Conservation (phyloP, 1,284 basidiomycete genomes). For the Cryptococcus sp. region DNA sequence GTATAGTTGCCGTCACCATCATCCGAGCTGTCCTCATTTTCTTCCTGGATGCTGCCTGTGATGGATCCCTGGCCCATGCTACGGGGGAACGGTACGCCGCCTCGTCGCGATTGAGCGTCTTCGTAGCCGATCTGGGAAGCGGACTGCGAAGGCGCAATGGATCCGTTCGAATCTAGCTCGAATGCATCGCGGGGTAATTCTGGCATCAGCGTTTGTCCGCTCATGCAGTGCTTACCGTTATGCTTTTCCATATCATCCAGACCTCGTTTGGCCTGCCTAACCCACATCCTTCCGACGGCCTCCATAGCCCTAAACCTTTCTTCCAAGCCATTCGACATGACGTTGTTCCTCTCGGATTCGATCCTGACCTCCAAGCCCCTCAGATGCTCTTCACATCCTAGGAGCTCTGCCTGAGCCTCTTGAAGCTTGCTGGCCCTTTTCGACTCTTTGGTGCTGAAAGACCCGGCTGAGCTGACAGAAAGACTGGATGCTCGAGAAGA, state of each 20-base stretch:
- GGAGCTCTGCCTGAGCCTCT: conserved; percentile 47
- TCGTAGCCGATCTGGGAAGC: conserved; percentile 45
- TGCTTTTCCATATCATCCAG: conserved; percentile 41
- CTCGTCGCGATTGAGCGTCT: conserved; percentile 15
- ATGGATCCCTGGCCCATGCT: conserved; percentile 29
- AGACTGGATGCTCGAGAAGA: conserved; percentile 28
- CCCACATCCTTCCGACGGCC: conserved; percentile 47
- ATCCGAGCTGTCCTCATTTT: conserved; percentile 43
- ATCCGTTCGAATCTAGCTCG: conserved; percentile 49
- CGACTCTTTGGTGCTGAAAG: conserved; percentile 32
- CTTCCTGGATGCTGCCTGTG: conserved; percentile 43
- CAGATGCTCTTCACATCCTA: conserved; percentile 48
- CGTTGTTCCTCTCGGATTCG: conserved; percentile 47
- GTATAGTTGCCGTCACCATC: conserved; percentile 35
- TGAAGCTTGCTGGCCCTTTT: conserved; percentile 44
- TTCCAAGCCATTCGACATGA: conserved; percentile 46
- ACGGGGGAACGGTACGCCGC: conserved; percentile 16
- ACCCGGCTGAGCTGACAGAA: conserved; percentile 31
- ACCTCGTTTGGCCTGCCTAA: conserved; percentile 41
- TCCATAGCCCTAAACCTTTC: conserved; percentile 52
- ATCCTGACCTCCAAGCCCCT: conserved; percentile 43
- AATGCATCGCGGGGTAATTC: conserved; percentile 38
- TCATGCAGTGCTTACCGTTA: conserved; percentile 30
- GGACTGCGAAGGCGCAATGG: conserved; percentile 48
- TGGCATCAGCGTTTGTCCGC: conserved; percentile 2